Base-by-base conservation (phyloP, 2,329 filamentous ascomycete genomes). In the Fusarium marasasianum region DNA sequence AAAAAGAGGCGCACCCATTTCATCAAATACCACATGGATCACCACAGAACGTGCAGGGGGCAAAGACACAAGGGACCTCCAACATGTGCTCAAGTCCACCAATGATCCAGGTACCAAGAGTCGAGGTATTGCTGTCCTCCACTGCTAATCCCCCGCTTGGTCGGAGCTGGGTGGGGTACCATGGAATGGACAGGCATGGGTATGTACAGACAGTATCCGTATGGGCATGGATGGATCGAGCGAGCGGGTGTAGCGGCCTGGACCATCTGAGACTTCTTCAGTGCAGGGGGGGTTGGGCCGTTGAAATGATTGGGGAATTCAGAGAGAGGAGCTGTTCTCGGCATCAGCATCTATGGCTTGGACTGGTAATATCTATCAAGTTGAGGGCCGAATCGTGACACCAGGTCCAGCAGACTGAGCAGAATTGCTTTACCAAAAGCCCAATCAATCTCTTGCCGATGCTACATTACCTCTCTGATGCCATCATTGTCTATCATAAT, bases 61-160 rank as follows among this genome's bases (percentile, higher is more conserved):
- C 17, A 40, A 57, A 60, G 60, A 63, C 48, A 50, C 45, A 45
- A 71, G 68, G 68, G 69, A 76, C 75, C 72, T 76, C 62, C 66
- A 51, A 71, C 73, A 66, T 65, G 56, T 69, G 69, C 56, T 58
- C 63, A 60, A 67, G 53, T 61, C 75, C 73, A 76, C 75, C 71
- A 75, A 74, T 72, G 45, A 51, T 54, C 63, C 68, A 72, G 72
- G 73, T 74, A 74, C 75, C 63, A 62, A 69, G 60, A 63, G 48
- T 72, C 51, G n/a, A 24, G 24, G 55, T 48, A 55, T 44, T 61
- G 47, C 45, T 54, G 54, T 61, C 60, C 43, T 63, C 58, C 58
- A 54, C 58, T 71, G 48, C 61, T 57, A 62, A 58, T 66, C 65
- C 64, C 75, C 61, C 72, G 66, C 67, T 72, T 62, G 58, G 72